These are phyloP conservation scores for Epichloe amarillans DNA, from an alignment of 2,329 filamentous ascomycete species.

Conservation along the genomic window DNA sequence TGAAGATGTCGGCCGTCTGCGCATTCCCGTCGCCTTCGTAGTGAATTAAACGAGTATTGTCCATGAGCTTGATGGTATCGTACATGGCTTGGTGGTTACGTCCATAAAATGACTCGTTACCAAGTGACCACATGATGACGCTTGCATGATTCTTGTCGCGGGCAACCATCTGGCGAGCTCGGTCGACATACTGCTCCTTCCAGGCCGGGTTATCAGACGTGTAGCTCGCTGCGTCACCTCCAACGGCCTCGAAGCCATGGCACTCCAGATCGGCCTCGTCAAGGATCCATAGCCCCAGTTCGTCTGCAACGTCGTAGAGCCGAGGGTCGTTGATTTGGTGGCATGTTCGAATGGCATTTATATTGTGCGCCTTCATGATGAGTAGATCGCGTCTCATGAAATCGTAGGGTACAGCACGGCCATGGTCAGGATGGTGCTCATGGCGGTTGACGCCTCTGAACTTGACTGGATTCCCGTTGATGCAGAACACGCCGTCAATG, in stretches of 20 bases:
- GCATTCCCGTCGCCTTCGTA: conserved; percentile 51
- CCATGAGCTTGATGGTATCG: conserved; percentile 42
- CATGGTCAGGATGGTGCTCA: conserved; percentile 52
- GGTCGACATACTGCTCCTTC: conserved; percentile 53
- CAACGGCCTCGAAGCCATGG: conserved; percentile 34
- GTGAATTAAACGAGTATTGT: conserved; percentile 46
- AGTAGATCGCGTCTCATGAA: conserved; percentile 49
- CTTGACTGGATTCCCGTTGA: conserved; percentile 52
- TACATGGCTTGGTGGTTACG: conserved; percentile 56
- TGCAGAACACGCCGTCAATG: conserved; percentile 44
- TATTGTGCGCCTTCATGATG: conserved; percentile 54
- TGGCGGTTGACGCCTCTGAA: conserved; percentile 59
- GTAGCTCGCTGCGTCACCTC: conserved; percentile 23
- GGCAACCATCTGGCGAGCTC: conserved; percentile 49
- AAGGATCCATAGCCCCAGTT: conserved; percentile 51
- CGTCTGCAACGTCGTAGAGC: conserved; percentile 48
- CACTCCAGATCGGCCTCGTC: conserved; percentile 43
- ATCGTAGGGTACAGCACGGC: conserved; percentile 46
- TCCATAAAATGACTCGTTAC: conserved; percentile 61
- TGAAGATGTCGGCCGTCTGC: conserved; percentile 47
- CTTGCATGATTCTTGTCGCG: conserved; percentile 48
- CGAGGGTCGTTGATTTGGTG: conserved; percentile 51
- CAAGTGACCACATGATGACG: conserved; percentile 58
- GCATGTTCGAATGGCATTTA: conserved; percentile 56
- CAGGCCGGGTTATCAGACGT: conserved; percentile 48